Evolutionary conservation across 768 basidiomycete species (phyloP).

Genomic region (Cyclocybe cylindracea): DNA sequence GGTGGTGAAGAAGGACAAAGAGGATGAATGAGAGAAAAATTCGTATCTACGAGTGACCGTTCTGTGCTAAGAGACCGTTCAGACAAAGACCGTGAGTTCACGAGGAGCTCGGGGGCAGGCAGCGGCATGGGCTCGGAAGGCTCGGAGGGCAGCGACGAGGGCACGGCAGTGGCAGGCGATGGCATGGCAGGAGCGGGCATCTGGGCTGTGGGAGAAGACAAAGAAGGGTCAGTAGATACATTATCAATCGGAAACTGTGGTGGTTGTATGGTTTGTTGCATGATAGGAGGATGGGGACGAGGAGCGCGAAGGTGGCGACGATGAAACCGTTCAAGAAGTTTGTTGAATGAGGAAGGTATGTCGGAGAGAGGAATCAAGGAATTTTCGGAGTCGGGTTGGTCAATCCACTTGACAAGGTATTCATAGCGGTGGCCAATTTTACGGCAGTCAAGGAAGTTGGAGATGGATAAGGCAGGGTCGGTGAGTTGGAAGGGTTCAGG

Average conservation of each 20-base stretch:
- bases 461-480: conserved; percentile 20
- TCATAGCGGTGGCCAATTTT: conserved; percentile 35
- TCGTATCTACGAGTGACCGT: conserved; percentile 1
- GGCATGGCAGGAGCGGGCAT: neutral
- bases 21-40: neutral
- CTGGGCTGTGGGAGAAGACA: neutral
- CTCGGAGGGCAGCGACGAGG: too few species aligned
- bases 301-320: neutral
- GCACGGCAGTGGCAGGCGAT: neutral
- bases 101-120: too few species aligned
- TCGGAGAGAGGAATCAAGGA: conserved; percentile 37
- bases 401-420: conserved; percentile 32
- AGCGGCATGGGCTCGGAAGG: too few species aligned
- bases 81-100: too few species aligned
- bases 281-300: too few species aligned
- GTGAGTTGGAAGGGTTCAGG: conserved; percentile 21
- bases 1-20: conserved; percentile 6
- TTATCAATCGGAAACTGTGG: too few species aligned
- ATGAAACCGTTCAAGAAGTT: conserved; percentile 12
- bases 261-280: neutral
- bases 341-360: conserved; percentile 27
- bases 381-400: conserved; percentile 25
- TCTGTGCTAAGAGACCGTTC: too few species aligned
- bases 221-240: neutral
- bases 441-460: conserved; percentile 28